phyloP scores from a whole-genome alignment of 345 rosid genomes.

The Eucalyptus cladocalyx region DNA sequence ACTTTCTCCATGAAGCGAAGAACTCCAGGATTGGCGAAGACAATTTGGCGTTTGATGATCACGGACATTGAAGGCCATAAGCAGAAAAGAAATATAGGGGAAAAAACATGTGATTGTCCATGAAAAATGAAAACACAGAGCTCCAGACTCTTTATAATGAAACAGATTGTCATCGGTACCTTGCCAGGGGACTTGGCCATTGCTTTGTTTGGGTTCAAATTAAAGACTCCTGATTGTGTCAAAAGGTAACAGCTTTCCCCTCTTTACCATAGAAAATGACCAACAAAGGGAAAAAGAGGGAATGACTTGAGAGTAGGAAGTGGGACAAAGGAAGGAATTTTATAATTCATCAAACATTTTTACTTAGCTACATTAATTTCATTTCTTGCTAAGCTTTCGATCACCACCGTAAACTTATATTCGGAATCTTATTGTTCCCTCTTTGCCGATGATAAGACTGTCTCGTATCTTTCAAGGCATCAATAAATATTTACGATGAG shows the following conservation, averaged over 20 bases:
- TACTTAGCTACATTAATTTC: background rate
- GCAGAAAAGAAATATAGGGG: too few relatives aligned
- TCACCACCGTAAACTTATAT: background rate
- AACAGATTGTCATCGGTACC: background rate
- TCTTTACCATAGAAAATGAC: background rate
- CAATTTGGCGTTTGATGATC: too few relatives aligned
- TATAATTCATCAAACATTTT: background rate
- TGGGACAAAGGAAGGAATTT: background rate
- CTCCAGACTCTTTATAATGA: too few relatives aligned
- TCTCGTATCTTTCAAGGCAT: background rate
- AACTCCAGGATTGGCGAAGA: too few relatives aligned
- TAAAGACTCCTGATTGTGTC: background rate
- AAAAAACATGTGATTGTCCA: too few relatives aligned
- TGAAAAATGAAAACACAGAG: too few relatives aligned
- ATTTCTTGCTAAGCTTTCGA: background rate
- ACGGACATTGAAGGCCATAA: too few relatives aligned
- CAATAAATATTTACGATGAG: background rate
- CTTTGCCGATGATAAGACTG: background rate
- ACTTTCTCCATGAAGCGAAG: too few relatives aligned
- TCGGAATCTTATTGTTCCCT: rapidly evolving
- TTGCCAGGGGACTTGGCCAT: background rate
- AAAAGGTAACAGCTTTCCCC: background rate
- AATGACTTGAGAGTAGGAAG: background rate
- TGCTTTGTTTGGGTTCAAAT: background rate
- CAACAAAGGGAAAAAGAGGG: background rate